A percentile compares a stretch with the other conserved stretches of the same genome.
Evolutionary conservation across 1,139 yeast species (phyloP).

Genomic region (Kluyveromyces sp.): DNA sequence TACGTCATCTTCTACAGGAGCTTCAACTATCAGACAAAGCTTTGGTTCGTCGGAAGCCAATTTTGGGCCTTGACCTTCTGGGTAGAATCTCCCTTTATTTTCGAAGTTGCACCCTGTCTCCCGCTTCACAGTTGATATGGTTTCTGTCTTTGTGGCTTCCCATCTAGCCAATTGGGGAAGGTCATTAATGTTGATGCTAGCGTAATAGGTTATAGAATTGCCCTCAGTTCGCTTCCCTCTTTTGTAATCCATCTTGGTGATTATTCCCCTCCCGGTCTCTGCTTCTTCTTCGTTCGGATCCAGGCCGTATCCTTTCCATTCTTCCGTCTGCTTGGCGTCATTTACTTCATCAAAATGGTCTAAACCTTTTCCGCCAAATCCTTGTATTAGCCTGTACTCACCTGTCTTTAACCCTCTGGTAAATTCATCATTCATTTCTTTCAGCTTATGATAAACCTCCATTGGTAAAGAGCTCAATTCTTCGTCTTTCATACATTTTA

Average conservation of each 20-base stretch:
- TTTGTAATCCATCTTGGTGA: constrained; percentile 42
- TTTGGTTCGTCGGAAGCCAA: constrained; percentile 58
- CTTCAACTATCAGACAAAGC: constrained; percentile 73
- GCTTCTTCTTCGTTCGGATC: constrained; percentile 26
- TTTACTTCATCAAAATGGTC: constrained; percentile 71
- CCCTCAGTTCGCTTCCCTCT: constrained; percentile 35
- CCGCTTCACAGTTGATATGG: constrained; percentile 59
- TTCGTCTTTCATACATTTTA: constrained; percentile 52
- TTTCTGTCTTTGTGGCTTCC: constrained; percentile 68
- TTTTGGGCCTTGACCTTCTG: constrained; percentile 43
- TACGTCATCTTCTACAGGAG: constrained; percentile 58
- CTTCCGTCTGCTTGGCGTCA: constrained; percentile 47
- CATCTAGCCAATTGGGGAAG: constrained; percentile 80
- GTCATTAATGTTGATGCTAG: constrained; percentile 74
- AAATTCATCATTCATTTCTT: constrained; percentile 50
- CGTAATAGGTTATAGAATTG: constrained; percentile 58
- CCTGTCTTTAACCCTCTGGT: constrained; percentile 61
- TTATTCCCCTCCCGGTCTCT: constrained; percentile 44
- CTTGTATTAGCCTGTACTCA: constrained; percentile 58
- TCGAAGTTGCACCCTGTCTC: constrained; percentile 75
- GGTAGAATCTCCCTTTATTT: constrained; percentile 71
- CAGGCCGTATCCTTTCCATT: constrained; percentile 37
- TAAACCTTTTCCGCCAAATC: constrained; percentile 92
- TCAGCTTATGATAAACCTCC: constrained; percentile 35
- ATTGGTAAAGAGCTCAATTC: constrained; percentile 39